These are phyloP conservation scores for Trametes coccinea DNA, from an alignment of 768 basidiomycete genomes.

Conservation along the genomic window DNA sequence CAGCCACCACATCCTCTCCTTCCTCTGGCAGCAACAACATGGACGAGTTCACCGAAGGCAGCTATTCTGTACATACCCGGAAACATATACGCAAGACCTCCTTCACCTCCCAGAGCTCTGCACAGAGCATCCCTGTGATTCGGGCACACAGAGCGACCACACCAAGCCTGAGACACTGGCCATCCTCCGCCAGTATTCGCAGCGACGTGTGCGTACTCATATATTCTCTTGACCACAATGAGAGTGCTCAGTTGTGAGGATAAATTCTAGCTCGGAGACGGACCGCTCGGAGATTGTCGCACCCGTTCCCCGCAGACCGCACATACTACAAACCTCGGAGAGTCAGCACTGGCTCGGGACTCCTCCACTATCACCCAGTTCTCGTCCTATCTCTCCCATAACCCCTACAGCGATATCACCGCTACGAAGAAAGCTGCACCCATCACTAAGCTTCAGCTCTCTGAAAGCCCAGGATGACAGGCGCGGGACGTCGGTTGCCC, in stretches of 20 bases:
- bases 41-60: constrained; percentile 20
- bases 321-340: constrained; percentile 54
- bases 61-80: constrained; percentile 3
- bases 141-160: constrained; percentile 21
- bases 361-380: constrained; percentile 46
- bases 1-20: constrained; percentile 5
- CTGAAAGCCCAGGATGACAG: constrained; percentile 40
- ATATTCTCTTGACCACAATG: not conserved
- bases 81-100: constrained; percentile 14
- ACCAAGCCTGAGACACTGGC: constrained; percentile 20
- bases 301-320: constrained; percentile 66
- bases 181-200: constrained; percentile 20
- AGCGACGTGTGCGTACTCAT: constrained; percentile 26
- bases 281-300: constrained; percentile 53
- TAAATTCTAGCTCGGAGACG: constrained; percentile 29
- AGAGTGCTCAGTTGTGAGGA: no score
- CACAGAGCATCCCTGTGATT: constrained; percentile 12
- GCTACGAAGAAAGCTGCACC: constrained; percentile 19
- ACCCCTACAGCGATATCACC: constrained; percentile 36
- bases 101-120: constrained; percentile 19
- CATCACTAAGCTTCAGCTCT: constrained; percentile 44
- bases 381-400: constrained; percentile 48
- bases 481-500: constrained; percentile 25
- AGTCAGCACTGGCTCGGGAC: constrained; percentile 62
- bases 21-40: not conserved